Evolutionary conservation across 441 rosid species (phyloP).

Genomic region (Populus hybrid): DNA sequence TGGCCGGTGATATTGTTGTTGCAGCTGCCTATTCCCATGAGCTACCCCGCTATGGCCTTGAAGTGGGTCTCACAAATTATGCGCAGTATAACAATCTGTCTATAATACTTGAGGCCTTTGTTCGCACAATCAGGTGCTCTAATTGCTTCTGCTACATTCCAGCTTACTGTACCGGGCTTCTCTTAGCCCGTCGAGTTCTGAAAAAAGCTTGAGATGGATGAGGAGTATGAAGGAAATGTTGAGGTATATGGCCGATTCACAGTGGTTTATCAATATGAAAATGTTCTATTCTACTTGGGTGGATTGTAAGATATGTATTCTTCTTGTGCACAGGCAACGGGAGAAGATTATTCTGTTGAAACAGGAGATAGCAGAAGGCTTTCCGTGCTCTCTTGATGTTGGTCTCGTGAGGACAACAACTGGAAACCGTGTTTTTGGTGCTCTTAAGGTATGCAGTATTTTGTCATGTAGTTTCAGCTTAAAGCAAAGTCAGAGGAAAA

Average conservation of each 20-base stretch:
- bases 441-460: conserved; percentile 51
- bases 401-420: conserved; percentile 84
- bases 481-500: neutral
- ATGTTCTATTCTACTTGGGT: neutral
- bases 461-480: neutral
- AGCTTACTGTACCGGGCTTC: conserved; percentile 92
- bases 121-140: neutral
- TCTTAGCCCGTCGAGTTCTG: conserved; percentile 84
- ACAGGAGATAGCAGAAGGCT: conserved; percentile 81
- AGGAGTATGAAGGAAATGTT: conserved; percentile 64
- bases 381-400: conserved; percentile 96
- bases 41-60: conserved; percentile 71
- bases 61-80: conserved; percentile 79
- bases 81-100: conserved; percentile 43
- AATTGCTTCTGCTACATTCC: neutral
- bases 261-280: neutral
- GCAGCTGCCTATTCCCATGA: conserved; percentile 87
- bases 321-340: conserved; percentile 51
- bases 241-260: conserved; percentile 39
- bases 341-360: conserved; percentile 86
- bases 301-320: neutral
- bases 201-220: conserved; percentile 80
- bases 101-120: neutral
- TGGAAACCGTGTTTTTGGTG: conserved; percentile 74
- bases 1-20: conserved; percentile 69